A percentile compares a stretch with the other conserved stretches of the same genome.
These are phyloP conservation scores for Hypomyces rosellus DNA, from an alignment of 2,329 filamentous ascomycete species.

Conservation along the genomic window DNA sequence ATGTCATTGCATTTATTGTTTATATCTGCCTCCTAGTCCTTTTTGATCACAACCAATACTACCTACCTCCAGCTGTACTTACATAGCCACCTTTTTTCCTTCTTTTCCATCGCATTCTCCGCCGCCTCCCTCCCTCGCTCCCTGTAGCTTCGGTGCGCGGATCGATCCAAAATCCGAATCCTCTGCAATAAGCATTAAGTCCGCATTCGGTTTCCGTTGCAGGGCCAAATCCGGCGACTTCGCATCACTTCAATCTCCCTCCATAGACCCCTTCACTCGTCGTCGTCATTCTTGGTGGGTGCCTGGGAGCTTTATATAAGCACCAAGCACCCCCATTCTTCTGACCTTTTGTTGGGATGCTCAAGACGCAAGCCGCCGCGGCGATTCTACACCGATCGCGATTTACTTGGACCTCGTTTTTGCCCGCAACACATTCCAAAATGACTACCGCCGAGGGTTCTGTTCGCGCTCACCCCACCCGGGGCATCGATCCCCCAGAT, in stretches of 20 bases:
- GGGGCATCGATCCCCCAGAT: constrained; percentile 9
- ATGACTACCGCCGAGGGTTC: constrained; percentile 29
- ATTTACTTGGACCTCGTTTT: constrained; percentile 25
- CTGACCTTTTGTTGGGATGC: constrained; percentile 33
- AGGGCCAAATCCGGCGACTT: constrained; percentile 9
- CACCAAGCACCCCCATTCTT: constrained; percentile 13
- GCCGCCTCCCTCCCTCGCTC: background rate
- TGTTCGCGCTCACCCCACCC: constrained; percentile 16
- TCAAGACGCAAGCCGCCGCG: constrained; percentile 36
- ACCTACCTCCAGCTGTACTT: background rate
- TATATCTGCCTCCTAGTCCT: background rate
- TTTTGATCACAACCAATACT: background rate
- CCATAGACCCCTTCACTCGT: background rate
- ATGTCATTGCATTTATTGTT: background rate
- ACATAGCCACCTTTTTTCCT: background rate
- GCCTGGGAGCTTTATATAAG: constrained; percentile 18
- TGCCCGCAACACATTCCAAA: constrained; percentile 15
- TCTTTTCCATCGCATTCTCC: background rate
- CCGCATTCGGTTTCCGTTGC: background rate
- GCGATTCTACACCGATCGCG: constrained; percentile 37
- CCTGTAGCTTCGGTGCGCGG: background rate
- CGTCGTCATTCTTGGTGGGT: constrained; percentile 6
- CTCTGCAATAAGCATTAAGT: background rate
- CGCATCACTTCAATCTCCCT: background rate
- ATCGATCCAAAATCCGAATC: background rate